Evolutionary conservation across 495 filamentous ascomycete species (phyloP), one percentile per base, ranked within the genome.

Genomic region (Neurospora hispaniola): DNA sequence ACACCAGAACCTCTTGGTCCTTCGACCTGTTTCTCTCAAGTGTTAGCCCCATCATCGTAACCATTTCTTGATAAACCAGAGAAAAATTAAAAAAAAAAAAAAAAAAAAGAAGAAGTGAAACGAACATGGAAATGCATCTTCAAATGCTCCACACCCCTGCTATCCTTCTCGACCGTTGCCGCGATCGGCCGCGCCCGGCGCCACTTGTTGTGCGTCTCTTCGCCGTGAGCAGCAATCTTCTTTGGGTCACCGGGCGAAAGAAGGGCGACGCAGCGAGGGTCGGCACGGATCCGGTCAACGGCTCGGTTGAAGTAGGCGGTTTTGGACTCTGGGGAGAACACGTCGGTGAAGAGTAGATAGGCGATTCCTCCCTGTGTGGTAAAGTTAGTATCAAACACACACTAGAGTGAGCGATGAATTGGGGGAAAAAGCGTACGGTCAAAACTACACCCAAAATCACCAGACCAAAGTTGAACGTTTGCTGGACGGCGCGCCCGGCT

Each of bases 221-320:
- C 95, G 27, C 96, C 96, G 82, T 90, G 92, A 5, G 94, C 93
- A 62, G 85, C 87, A 69, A 98, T 96, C 76, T 94, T 87, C 70
- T 89, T 89, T 20, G 86, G 85, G 40, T 89, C 86, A 23, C 94
- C 96, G 54, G 54, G 54, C 27, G 54, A 66, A 14, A 99, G 86
- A n/a, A 97, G 78, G 72, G 89, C 87, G 39, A 87, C 84, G 77
- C 91, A 95, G 59, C 87, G 82, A 16, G 87, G 78, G 78, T 97
- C 92, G 43, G 85, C 83, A 79, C 90, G 91, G 77, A 99, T 89
- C 59, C 90, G 89, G 74, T 93, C 87, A 42, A 96, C 91, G 1
- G 93, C 92, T 59, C 90, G 90, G 81, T 96, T 97, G 84, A 96
- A 99, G 80, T 96, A 91, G 76, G 88, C 89, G 38, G 91, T 93